phyloP scores from a whole-genome alignment of 2,329 filamentous ascomycete species.

The Penicillium sp. region DNA sequence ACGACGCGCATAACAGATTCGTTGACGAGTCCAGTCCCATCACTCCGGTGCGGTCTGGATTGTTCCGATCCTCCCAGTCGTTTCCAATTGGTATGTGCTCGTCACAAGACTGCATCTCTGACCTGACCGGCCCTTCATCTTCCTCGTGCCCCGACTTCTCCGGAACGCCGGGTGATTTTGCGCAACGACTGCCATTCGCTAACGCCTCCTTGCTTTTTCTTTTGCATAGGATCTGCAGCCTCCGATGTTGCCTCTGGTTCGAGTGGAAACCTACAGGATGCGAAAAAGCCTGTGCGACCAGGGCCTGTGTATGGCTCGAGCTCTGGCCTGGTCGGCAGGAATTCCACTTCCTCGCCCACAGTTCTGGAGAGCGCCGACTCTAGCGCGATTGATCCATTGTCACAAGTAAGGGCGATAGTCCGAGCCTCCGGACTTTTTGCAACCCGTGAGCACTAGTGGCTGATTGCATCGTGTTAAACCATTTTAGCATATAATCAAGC shows the following conservation, averaged over 20 bases:
- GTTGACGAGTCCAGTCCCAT: slow-evolving; percentile 19
- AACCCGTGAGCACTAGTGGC: slow-evolving; percentile 13
- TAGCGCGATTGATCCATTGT: slow-evolving; percentile 68
- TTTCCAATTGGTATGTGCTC: slow-evolving; percentile 35
- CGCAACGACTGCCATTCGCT: slow-evolving; percentile 14
- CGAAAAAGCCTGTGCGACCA: slow-evolving; percentile 29
- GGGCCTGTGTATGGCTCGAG: slow-evolving; percentile 25
- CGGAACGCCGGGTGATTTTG: slow-evolving; percentile 16
- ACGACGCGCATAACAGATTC: slow-evolving; percentile 14
- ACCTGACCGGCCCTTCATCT: slow-evolving; percentile 11
- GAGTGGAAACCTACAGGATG: slow-evolving; percentile 35
- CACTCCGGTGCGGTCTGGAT: slow-evolving; percentile 17
- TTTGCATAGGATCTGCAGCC: slow-evolving; percentile 30
- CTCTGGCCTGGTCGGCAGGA: slow-evolving; percentile 24
- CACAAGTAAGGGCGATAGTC: slow-evolving; percentile 56
- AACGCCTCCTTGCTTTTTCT: slow-evolving; percentile 15
- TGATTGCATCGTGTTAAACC: slow-evolving; percentile 16
- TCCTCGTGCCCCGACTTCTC: neutral
- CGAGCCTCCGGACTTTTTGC: slow-evolving; percentile 1
- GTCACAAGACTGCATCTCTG: slow-evolving; percentile 12
- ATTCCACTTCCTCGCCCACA: slow-evolving; percentile 32
- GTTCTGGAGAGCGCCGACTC: slow-evolving; percentile 38
- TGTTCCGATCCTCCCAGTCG: slow-evolving; percentile 27
- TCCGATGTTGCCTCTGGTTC: slow-evolving; percentile 40
- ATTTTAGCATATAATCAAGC: slow-evolving; percentile 65